These are phyloP conservation scores for Aspergillus sp. DNA, from an alignment of 2,329 filamentous ascomycete genomes.

Conservation along the genomic window DNA sequence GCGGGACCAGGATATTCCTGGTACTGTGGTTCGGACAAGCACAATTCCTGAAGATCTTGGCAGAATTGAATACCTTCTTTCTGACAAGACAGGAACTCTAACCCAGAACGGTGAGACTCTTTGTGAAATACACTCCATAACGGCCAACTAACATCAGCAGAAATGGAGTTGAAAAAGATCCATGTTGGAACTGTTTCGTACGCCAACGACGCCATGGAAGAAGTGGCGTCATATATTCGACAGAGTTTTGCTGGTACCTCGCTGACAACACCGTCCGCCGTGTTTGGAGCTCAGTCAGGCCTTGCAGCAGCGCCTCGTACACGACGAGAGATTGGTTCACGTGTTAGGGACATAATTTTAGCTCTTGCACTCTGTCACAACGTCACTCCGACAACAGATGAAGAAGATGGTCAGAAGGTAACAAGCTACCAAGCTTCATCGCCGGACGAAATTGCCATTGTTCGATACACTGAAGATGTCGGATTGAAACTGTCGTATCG, in stretches of 20 bases:
- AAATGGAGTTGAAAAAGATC: conserved; percentile 98
- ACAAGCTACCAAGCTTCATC: conserved; percentile 95
- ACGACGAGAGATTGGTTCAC: conserved; percentile 84
- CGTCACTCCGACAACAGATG: conserved; percentile 85
- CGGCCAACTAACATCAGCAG: conserved; percentile 38
- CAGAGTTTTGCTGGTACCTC: conserved; percentile 66
- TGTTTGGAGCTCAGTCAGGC: conserved; percentile 57
- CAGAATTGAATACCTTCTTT: conserved; percentile 90
- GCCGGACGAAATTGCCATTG: conserved; percentile 96
- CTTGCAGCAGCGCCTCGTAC: conserved; percentile 67
- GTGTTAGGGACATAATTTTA: conserved; percentile 87
- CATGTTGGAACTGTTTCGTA: conserved; percentile 98
- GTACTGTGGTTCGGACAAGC: conserved; percentile 88
- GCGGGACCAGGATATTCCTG: conserved; percentile 80
- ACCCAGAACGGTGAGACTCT: conserved; percentile 69
- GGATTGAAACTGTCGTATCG: conserved; percentile 79
- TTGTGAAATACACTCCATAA: conserved; percentile 2
- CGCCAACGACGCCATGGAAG: conserved; percentile 97
- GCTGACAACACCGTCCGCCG: conserved; percentile 72
- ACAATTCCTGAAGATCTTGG: conserved; percentile 97
- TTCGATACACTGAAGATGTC: conserved; percentile 89
- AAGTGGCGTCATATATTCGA: conserved; percentile 78
- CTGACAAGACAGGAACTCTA: conserved; percentile 96
- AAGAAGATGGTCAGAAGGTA: conserved; percentile 68
- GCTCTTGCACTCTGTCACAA: conserved; percentile 94